These are phyloP conservation scores for Ascoidea asiatica DNA, from an alignment of 805 yeast species.

Conservation along the genomic window DNA sequence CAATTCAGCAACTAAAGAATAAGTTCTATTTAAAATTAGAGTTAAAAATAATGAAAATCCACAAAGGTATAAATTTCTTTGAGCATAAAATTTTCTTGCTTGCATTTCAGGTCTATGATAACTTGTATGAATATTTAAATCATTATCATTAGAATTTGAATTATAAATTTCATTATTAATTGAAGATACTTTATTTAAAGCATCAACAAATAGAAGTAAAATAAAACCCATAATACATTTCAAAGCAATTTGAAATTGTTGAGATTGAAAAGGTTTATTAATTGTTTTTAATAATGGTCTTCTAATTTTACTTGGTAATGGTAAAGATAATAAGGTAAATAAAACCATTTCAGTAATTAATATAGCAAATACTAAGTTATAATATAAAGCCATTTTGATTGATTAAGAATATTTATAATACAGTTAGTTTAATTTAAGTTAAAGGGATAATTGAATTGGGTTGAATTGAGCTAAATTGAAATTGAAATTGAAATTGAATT, in stretches of 20 bases:
- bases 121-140: conserved; percentile 21
- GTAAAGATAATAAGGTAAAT: conserved; percentile 71
- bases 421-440: too few relatives aligned
- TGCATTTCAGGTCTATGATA: conserved; percentile 71
- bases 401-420: too few relatives aligned
- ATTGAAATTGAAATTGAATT: too few relatives aligned
- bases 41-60: conserved; percentile 91
- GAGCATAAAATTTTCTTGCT: conserved; percentile 89
- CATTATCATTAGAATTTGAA: conserved; percentile 14
- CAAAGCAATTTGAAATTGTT: conserved; percentile 61
- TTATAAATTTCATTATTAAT: conserved; percentile 50
- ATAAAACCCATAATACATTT: conserved; percentile 79
- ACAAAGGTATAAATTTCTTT: conserved; percentile 89
- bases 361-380: conserved; percentile 69
- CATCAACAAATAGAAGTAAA: conserved; percentile 70
- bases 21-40: conserved; percentile 73
- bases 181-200: conserved; percentile 69
- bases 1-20: conserved; percentile 64
- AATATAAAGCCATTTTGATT: conserved; percentile 19
- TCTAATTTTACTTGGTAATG: conserved; percentile 67
- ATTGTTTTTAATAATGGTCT: conserved; percentile 50
- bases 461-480: too few relatives aligned
- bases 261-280: conserved; percentile 55
- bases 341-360: conserved; percentile 65
- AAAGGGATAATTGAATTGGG: too few relatives aligned